Evolutionary conservation across 1,139 yeast species (phyloP), one percentile per base, ranked within the genome.

Genomic region (Casaregolazyma lundiana): DNA sequence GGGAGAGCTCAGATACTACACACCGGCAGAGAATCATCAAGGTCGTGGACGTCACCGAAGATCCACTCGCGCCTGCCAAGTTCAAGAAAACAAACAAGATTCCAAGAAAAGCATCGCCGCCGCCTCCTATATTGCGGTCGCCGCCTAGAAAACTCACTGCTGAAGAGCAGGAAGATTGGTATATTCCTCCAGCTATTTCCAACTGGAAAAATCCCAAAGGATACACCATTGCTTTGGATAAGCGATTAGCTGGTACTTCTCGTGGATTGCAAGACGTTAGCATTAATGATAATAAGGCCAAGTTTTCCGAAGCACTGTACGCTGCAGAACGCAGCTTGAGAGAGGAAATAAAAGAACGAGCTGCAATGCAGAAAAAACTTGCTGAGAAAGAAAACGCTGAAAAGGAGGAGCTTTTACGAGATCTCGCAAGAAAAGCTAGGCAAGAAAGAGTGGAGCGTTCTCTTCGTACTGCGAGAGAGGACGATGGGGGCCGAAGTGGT

Each of bases 131-230:
- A 6, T 53, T 72, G 41, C 68, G 72, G 24, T 71, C 77, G 0
- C 78, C 81, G 5, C 71, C 76, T 1, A 60, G 72, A 24, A 80
- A 75, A 55, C 63, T 84, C n/a, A 77, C 92, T 0, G 80, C 80
- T 35, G 88, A 84, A 56, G 96, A 89, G 49, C 83, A 81, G 50
- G 81, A 77, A 32, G 77, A 80, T 51, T 92, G 97, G 97, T 75
- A 76, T 43, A 88, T 92, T 22, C 97, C 98, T 0, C 83, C 96
- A 0, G 89, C 95, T 1, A 78, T 92, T 0, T 90, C 97, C 1
- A 89, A 88, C 63, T 92, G 98, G 98, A 90, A 90, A 64, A 92
- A 92, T 63, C 88, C 92, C 20, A 84, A 85, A 55, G 97, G 98
- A 3, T 89, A 82, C 62, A 81, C 96, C 0, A 83, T 90, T 42